Base-by-base conservation (phyloP, 2,329 filamentous ascomycete species). In the Daldinia sp. region DNA sequence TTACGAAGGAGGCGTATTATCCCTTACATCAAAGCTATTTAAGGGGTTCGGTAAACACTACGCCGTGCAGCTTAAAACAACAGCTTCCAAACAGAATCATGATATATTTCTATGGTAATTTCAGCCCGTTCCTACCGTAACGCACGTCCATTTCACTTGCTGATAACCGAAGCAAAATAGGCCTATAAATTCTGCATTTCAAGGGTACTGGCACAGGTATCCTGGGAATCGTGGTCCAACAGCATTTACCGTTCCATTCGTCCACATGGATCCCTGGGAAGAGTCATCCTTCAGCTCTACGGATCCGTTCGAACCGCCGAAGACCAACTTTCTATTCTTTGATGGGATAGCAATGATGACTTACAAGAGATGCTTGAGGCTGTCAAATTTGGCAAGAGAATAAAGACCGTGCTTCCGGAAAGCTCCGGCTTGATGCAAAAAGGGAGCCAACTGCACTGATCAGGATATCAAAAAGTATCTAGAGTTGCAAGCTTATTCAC, bases 271-370 rank as follows among this genome's bases (percentile, higher is more conserved):
- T 73, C 81, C 86, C 0, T 83, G 4, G 90, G 91, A 1, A 85
- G 83, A 0, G 90, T 93, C 4, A 84, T 77, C 0, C 84, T 93
- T 2, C 82, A 82, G n/a, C 23, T 90, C 88, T 0, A 80, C 85
- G 0, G 86, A 93, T 74, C 90, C 90, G 0, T 85, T 87, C 0
- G 90, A 92, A 58, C 80, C 84, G 4, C 91, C 91, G 0, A 79
- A 86, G 6, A 90, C 92, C 71, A 81, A 82, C 63, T 90, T 89
- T 80, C 87, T 88, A 75, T 90, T 86, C 77, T 90, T 87, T 79
- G 82, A 84, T 53, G 80, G 81, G 86, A 86, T 12, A 80, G 75
- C 12, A 81, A 84, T 9, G 63, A 72, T 39, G 74, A 76, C 53
- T 57, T 75, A 44, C 68, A 73, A 56, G 72, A 72, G 12, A 71